Conservation (phyloP, 2,329 filamentous ascomycete species). For the Canariomyces notabilis region DNA sequence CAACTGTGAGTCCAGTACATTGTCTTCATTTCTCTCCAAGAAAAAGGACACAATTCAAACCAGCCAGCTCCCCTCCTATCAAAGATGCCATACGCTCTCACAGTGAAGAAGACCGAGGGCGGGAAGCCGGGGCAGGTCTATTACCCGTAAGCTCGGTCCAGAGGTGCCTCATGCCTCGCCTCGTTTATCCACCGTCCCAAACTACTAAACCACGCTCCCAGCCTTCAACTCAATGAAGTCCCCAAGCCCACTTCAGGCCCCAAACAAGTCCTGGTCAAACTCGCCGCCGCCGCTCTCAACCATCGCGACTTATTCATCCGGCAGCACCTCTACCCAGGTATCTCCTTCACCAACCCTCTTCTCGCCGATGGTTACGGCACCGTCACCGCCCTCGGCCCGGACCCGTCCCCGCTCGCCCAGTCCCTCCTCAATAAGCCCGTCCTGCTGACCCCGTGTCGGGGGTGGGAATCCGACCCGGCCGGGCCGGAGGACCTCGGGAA, state of each 20-base stretch:
- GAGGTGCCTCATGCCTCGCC: neutral
- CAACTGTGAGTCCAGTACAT: neutral
- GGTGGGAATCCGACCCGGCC: constrained; percentile 66
- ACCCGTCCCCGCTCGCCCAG: constrained; percentile 26
- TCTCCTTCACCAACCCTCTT: constrained; percentile 72
- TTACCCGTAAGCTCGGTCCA: constrained; percentile 55
- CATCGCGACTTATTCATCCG: constrained; percentile 94
- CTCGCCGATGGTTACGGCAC: constrained; percentile 77
- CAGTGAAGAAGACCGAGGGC: constrained; percentile 65
- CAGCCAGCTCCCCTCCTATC: neutral
- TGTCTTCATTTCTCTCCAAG: neutral
- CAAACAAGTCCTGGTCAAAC: constrained; percentile 66
- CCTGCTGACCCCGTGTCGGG: constrained; percentile 69
- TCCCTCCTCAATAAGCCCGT: constrained; percentile 60
- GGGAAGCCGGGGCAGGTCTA: constrained; percentile 80
- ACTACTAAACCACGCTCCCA: constrained; percentile 27
- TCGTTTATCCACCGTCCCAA: constrained; percentile 1
- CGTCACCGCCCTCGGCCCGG: constrained; percentile 60
- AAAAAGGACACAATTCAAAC: neutral
- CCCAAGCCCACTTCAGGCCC: constrained; percentile 59
- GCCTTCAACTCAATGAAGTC: constrained; percentile 55
- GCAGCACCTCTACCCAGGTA: constrained; percentile 83
- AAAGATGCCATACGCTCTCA: constrained; percentile 53
- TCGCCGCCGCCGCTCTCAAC: constrained; percentile 80
- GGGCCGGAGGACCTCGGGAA: constrained; percentile 61